These are phyloP conservation scores for Pythium monospermum DNA, from an alignment of 352 stramenopile species.

Conservation along the genomic window DNA sequence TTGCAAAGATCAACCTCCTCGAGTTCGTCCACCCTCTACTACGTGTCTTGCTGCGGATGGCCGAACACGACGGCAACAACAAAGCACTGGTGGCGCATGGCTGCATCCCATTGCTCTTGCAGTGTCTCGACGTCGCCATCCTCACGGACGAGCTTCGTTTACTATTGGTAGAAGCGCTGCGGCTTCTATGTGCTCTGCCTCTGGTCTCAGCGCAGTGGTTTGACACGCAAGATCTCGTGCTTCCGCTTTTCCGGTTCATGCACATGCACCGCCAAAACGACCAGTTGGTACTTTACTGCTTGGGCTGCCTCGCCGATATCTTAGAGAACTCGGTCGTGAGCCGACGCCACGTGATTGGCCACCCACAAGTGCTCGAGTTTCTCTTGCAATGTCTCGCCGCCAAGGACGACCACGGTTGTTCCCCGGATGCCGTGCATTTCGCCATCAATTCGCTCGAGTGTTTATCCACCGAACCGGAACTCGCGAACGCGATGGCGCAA, in stretches of 20 bases:
- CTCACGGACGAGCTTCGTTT: conserved; percentile 23
- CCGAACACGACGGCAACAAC: conserved; percentile 20
- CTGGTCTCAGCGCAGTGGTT: conserved; percentile 23
- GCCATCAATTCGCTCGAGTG: conserved; percentile 47
- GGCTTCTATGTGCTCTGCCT: conserved; percentile 22
- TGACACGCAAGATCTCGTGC: conserved; percentile 38
- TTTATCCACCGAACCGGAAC: conserved; percentile 48
- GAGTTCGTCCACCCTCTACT: conserved; percentile 15
- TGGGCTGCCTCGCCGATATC: conserved; percentile 50
- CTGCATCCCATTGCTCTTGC: conserved; percentile 38
- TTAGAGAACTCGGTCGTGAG: conserved; percentile 41
- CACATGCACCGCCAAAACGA: conserved; percentile 27
- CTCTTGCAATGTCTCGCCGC: conserved; percentile 42
- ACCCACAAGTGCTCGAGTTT: conserved; percentile 29
- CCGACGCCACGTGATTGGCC: conserved; percentile 32
- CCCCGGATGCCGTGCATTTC: conserved; percentile 31
- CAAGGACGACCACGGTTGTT: conserved; percentile 11
- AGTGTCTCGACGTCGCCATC: conserved; percentile 16
- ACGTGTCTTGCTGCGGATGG: conserved; percentile 17
- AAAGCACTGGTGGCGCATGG: conserved; percentile 12
- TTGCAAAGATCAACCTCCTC: conserved; percentile 5
- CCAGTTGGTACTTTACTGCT: conserved; percentile 30
- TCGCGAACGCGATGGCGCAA: conserved; percentile 26
- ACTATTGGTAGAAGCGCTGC: conserved; percentile 23
- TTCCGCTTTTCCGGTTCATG: conserved; percentile 53